Evolutionary conservation across 257 asterid species (phyloP).

Genomic region (Solanum bulbocastanum): DNA sequence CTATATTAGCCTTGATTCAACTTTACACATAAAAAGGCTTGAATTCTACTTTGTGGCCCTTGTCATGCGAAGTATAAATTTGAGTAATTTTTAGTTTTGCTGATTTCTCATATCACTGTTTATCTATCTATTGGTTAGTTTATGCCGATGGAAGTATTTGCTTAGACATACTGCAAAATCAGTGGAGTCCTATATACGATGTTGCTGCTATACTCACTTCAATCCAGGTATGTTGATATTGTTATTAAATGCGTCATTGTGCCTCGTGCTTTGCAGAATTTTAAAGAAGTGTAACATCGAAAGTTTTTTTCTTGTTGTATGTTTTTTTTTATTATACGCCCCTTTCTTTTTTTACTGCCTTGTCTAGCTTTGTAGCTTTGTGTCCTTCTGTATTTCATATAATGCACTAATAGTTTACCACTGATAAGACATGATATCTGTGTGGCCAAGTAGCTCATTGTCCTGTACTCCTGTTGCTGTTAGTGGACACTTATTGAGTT

Average conservation of each 20-base stretch:
- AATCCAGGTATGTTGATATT: constrained; percentile 50
- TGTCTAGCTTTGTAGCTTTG: background rate
- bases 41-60: background rate
- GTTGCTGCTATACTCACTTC: constrained; percentile 95
- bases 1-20: background rate
- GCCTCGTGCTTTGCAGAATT: background rate
- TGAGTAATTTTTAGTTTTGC: background rate
- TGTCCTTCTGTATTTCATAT: background rate
- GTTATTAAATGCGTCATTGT: background rate
- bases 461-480: background rate
- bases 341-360: background rate
- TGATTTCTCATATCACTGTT: background rate
- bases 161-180: constrained; percentile 88
- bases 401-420: background rate
- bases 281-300: background rate
- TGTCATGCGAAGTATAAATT: background rate
- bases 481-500: background rate
- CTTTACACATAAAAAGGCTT: background rate
- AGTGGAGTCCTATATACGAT: constrained; percentile 94
- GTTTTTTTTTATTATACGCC: background rate
- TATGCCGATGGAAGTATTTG: constrained; percentile 96
- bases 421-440: background rate
- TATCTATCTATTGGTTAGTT: constrained; percentile 27
- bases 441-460: background rate
- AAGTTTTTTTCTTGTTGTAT: background rate